Evolutionary conservation across 495 filamentous ascomycete species (phyloP).

Genomic region (Daldinia caldariorum): DNA sequence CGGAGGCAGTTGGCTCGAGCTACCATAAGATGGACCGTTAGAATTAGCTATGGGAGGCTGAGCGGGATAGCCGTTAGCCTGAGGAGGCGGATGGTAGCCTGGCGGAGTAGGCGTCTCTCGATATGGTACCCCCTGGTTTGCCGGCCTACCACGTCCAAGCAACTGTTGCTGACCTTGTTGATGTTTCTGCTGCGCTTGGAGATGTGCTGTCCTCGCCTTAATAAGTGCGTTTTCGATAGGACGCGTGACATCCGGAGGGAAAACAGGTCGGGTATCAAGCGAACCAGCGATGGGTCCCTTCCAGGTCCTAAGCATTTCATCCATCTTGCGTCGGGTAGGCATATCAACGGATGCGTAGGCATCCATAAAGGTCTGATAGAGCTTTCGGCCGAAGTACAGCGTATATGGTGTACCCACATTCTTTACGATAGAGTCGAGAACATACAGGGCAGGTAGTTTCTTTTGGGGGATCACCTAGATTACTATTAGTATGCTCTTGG

Average conservation of each 20-base stretch:
- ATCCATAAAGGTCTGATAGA: slow-evolving; percentile 95
- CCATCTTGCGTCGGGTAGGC: slow-evolving; percentile 84
- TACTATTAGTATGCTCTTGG: slow-evolving; percentile 24
- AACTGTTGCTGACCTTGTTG: slow-evolving; percentile 71
- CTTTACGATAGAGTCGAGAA: slow-evolving; percentile 97
- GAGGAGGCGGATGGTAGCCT: slow-evolving; percentile 49
- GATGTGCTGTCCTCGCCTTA: slow-evolving; percentile 79
- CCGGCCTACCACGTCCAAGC: slow-evolving; percentile 65
- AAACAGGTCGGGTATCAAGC: slow-evolving; percentile 86
- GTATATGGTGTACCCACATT: slow-evolving; percentile 98
- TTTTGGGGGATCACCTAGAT: slow-evolving; percentile 81
- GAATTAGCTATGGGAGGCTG: slow-evolving; percentile 30
- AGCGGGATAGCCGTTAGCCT: slow-evolving; percentile 35
- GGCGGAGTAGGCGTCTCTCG: slow-evolving; percentile 78
- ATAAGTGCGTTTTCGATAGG: slow-evolving; percentile 94
- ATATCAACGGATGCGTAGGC: slow-evolving; percentile 89
- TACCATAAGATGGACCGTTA: slow-evolving; percentile 39
- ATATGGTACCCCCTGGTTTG: slow-evolving; percentile 62
- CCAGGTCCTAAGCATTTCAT: slow-evolving; percentile 98
- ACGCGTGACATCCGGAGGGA: slow-evolving; percentile 81
- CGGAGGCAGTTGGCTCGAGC: slow-evolving; percentile 28
- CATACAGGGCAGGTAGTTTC: slow-evolving; percentile 94
- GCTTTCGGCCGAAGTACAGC: slow-evolving; percentile 87
- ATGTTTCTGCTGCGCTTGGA: slow-evolving; percentile 75
- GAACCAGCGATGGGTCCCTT: slow-evolving; percentile 95